Percentiles rank a stretch among this genome's conserved stretches.
Conservation (phyloP, 2,329 filamentous ascomycete genomes). For the Pyrenophora graminea region DNA sequence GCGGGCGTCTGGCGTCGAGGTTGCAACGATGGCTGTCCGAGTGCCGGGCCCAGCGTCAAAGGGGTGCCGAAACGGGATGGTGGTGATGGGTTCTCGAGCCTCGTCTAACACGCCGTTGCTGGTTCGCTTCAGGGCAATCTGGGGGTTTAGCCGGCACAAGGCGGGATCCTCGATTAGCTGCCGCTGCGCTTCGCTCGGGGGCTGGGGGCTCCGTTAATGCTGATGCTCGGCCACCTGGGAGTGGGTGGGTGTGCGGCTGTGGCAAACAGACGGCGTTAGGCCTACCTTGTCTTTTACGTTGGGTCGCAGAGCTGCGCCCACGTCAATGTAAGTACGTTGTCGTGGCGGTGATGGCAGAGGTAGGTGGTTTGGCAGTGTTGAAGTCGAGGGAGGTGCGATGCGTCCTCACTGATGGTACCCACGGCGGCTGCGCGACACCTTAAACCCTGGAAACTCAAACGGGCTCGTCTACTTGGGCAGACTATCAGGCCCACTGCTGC, state of each 20-base stretch:
- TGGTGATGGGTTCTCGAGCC: conserved; percentile 20
- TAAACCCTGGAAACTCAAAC: conserved; percentile 36
- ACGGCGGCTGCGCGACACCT: conserved; percentile 38
- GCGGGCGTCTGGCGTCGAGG: conserved; percentile 14
- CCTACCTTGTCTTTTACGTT: conserved; percentile 31
- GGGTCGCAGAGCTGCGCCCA: conserved; percentile 17
- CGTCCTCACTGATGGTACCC: conserved; percentile 27
- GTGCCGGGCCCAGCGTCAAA: conserved; percentile 20
- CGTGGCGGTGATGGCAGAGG: conserved; percentile 8
- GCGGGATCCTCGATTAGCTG: conserved; percentile 44
- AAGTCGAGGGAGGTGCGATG: conserved; percentile 15
- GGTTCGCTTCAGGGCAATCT: conserved; percentile 45
- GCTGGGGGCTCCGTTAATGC: conserved; percentile 35
- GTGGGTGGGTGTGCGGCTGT: conserved; percentile 18
- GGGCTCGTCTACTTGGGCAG: conserved; percentile 32
- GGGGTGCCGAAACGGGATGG: conserved; percentile 23
- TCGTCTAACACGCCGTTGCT: conserved; percentile 40
- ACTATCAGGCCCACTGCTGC: conserved; percentile 32
- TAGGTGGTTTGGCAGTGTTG: conserved; percentile 15
- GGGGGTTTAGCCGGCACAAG: conserved; percentile 45
- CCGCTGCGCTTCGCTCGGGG: conserved; percentile 37
- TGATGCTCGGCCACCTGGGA: conserved; percentile 23
- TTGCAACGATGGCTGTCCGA: conserved; percentile 16
- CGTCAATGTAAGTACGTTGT: conserved; percentile 15
- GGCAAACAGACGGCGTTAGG: conserved; percentile 27